phyloP scores from a whole-genome alignment of 768 basidiomycete genomes.

The Auriscalpium orientale region DNA sequence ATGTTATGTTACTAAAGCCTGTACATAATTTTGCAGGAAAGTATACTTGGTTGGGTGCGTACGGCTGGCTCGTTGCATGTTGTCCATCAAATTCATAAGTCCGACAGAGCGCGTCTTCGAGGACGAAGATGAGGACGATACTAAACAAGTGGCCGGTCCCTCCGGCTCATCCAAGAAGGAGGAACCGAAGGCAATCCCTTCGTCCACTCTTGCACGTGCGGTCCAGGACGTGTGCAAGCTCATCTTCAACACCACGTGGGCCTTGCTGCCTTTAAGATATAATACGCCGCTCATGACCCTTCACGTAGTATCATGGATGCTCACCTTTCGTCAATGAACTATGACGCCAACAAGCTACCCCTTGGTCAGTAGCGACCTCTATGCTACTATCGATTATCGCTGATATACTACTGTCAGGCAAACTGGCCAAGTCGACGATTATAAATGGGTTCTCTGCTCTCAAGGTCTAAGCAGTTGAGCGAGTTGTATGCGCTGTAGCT shows the following conservation, averaged over 20 bases:
- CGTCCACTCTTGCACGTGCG: constrained; percentile 35
- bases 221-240: constrained; percentile 43
- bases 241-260: constrained; percentile 44
- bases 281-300: neutral
- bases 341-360: constrained; percentile 58
- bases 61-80: neutral
- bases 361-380: constrained; percentile 30
- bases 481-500: neutral
- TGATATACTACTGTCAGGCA: constrained; percentile 27
- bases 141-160: constrained; percentile 13
- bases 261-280: neutral
- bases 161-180: constrained; percentile 23
- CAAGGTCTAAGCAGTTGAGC: constrained; percentile 30
- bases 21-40: constrained; percentile 33
- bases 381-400: neutral
- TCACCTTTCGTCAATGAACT: constrained; percentile 53
- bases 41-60: constrained; percentile 50
- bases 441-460: constrained; percentile 51
- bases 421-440: constrained; percentile 54
- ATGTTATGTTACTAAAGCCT: too few relatives aligned
- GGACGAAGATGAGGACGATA: constrained; percentile 35
- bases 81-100: neutral
- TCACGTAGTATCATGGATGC: constrained; percentile 41
- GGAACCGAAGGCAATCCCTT: constrained; percentile 32
- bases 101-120: constrained; percentile 43